Base-by-base conservation (phyloP, 306 rosid genomes). In the Pterocarpus macrocarpus region DNA sequence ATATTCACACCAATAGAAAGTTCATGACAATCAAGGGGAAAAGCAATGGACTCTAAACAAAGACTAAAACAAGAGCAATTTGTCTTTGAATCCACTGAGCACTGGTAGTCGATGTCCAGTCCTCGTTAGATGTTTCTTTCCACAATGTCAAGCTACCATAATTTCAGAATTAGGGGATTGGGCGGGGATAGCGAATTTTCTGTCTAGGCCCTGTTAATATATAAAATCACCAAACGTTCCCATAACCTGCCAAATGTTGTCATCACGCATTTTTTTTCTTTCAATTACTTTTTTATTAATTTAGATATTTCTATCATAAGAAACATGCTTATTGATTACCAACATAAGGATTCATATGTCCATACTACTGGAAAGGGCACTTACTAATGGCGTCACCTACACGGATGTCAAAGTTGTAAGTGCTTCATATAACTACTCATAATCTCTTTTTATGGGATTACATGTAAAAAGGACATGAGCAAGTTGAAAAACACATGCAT, bases 1-100 rank as follows among this genome's bases (percentile, higher is more conserved):
- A 75, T 63, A 64, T 36, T 38, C 49, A 61, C 4, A 33, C 36
- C 33, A 57, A 68, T 52, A 66, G 53, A 49, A 56, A 59, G 8
- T 75, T 59, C 3, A 12, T 79, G 14, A 45, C 15, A 81, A 67
- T 61, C 64, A 43, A 63, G 78, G 80, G 53, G 59, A 64, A 83
- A 72, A 61, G 49, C 44, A 68, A 67, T 64, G 36, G 61, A 69
- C 68, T 70, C 68, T 7, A 17, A 36, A 36, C 7, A 53, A 10
- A 76, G 53, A 62, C 7, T 53, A 7, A 22, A 6, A 22, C 0
- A 50, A 64, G 15, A 50, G 11, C 28, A 64, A 16, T 49, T 35
- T 36, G 47, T 38, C 45, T 52, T 41, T 39, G 14, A 73, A 55
- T 67, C 16, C 67, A 30, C 3, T 22, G 28, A 22, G 45, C 33